phyloP scores from a whole-genome alignment of 371 early-diverging fungal genomes.

The Mucor mucedo region DNA sequence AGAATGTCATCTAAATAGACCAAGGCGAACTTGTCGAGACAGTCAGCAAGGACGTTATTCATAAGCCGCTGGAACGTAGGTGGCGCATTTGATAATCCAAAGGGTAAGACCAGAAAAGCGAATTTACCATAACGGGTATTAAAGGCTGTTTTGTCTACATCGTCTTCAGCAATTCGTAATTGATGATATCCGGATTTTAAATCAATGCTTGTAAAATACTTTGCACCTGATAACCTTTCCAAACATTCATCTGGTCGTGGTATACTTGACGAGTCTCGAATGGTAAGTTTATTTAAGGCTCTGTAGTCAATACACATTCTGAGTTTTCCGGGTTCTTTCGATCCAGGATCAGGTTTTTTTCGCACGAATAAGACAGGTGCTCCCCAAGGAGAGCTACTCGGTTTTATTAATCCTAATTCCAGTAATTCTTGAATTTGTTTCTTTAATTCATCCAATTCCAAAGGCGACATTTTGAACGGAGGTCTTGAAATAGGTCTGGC shows the following conservation, averaged over 20 bases:
- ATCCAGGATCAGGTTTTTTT: slow-evolving; percentile 35
- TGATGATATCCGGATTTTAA: slow-evolving; percentile 50
- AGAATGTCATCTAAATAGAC: slow-evolving; percentile 67
- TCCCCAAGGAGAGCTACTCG: slow-evolving; percentile 47
- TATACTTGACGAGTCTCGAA: slow-evolving; percentile 46
- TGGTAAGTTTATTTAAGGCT: slow-evolving; percentile 51
- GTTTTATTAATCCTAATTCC: slow-evolving; percentile 9
- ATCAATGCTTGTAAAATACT: slow-evolving; percentile 56
- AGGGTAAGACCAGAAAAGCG: slow-evolving; percentile 51
- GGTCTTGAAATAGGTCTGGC: slow-evolving; percentile 23
- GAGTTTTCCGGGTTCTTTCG: slow-evolving; percentile 56
- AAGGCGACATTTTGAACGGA: slow-evolving; percentile 30
- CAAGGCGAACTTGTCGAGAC: slow-evolving; percentile 39
- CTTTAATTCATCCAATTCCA: slow-evolving; percentile 39
- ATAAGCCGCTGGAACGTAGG: slow-evolving; percentile 51
- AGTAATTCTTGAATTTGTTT: slow-evolving; percentile 35
- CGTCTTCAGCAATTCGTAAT: slow-evolving; percentile 25
- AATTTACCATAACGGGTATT: slow-evolving; percentile 44
- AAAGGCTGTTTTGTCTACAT: slow-evolving; percentile 42
- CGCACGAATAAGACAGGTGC: slow-evolving; percentile 59
- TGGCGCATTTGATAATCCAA: slow-evolving; percentile 54
- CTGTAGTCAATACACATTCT: slow-evolving; percentile 45
- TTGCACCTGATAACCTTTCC: slow-evolving; percentile 37
- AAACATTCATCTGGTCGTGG: slow-evolving; percentile 55
- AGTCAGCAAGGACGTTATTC: slow-evolving; percentile 34